phyloP scores from a whole-genome alignment of 2,329 filamentous ascomycete genomes.

The Aspergillus hortae region DNA sequence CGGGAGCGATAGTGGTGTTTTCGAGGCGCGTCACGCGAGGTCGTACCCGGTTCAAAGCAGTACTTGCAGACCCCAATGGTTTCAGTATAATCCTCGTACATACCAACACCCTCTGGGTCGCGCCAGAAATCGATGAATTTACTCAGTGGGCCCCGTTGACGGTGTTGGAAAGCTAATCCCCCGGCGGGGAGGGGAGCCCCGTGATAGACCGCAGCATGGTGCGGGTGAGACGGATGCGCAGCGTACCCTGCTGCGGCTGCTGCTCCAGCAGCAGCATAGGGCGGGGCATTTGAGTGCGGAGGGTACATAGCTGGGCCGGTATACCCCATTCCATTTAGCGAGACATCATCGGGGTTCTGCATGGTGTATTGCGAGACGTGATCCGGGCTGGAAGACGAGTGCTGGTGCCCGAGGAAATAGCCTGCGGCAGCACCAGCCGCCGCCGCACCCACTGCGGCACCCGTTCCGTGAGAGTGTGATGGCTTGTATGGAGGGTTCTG shows the following conservation, averaged over 20 bases:
- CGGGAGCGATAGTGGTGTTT: conserved; percentile 54
- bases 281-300: conserved; percentile 8
- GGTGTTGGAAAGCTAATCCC: conserved; percentile 48
- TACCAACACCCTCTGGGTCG: conserved; percentile 61
- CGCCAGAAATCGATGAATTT: conserved; percentile 60
- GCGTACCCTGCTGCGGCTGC: conserved; percentile 36
- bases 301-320: conserved; percentile 9
- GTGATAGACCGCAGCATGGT: conserved; percentile 29
- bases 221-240: conserved; percentile 26
- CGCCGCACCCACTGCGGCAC: conserved; percentile 34
- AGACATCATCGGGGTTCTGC: conserved; percentile 26
- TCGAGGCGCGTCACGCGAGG: conserved; percentile 55
- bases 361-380: conserved; percentile 29
- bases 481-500: conserved; percentile 18
- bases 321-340: conserved; percentile 13
- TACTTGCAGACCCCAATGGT: conserved; percentile 63
- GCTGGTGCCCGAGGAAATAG: conserved; percentile 36
- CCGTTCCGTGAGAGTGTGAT: conserved; percentile 29
- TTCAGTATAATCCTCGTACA: conserved; percentile 66
- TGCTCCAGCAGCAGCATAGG: conserved; percentile 23
- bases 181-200: conserved; percentile 26
- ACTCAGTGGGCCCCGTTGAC: conserved; percentile 54
- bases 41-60: conserved; percentile 61
- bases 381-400: conserved; percentile 26
- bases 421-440: conserved; percentile 42